Percentiles rank a stretch among this genome's conserved stretches.
phyloP scores from a whole-genome alignment of 805 yeast species.

The Candida nemodendra region DNA sequence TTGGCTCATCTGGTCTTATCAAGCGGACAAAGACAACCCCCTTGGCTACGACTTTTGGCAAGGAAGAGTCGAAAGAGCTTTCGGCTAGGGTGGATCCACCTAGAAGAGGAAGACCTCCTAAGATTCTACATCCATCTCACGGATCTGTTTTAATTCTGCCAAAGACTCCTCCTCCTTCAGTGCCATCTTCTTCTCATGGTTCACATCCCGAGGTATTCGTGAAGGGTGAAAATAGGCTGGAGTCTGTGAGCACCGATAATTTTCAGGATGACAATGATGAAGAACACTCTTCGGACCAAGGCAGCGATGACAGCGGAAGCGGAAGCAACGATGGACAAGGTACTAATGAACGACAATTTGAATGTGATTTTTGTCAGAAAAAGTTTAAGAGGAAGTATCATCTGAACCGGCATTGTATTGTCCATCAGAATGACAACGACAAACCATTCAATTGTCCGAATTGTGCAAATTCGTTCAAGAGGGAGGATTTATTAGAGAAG shows the following conservation, averaged over 20 bases:
- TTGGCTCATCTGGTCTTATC: background rate
- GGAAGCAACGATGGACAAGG: constrained; percentile 1
- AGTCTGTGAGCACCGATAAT: background rate
- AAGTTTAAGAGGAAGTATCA: constrained; percentile 22
- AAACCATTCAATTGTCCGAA: constrained; percentile 18
- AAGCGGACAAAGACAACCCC: background rate
- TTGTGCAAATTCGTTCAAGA: constrained; percentile 19
- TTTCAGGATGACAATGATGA: constrained; percentile 5
- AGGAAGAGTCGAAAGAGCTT: background rate
- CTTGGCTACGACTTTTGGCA: background rate
- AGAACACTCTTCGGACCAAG: background rate
- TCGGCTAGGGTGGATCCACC: background rate
- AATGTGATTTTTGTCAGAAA: constrained; percentile 16
- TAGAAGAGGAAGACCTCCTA: constrained; percentile 8
- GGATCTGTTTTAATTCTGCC: constrained; percentile 3
- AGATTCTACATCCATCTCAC: background rate
- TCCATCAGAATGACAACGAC: constrained; percentile 16
- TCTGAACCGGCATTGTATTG: constrained; percentile 19
- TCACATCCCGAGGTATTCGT: background rate
- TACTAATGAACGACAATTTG: constrained; percentile 10
- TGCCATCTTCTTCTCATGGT: background rate
- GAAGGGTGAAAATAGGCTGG: background rate
- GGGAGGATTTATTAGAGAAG: constrained; percentile 20
- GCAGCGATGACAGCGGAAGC: constrained; percentile 5
- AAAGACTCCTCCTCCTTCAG: constrained; percentile 3